Evolutionary conservation across 176 grass and related monocot genomes (phyloP), one percentile per base, ranked within the genome.

Genomic region (Paspalum vaginatum): DNA sequence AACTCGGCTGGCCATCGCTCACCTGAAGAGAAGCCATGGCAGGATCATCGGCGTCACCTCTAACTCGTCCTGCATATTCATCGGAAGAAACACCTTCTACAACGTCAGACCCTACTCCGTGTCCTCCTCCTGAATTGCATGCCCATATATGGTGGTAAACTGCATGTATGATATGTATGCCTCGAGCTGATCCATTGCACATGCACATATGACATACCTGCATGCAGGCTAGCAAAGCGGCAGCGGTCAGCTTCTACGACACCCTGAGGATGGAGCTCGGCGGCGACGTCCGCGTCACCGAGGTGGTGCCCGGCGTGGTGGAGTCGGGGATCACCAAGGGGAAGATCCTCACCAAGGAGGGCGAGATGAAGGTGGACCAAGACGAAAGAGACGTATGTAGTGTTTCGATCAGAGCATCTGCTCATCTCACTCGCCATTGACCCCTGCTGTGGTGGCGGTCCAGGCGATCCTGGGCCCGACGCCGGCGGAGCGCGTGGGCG

Each of bases 291-390:
- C 69, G 8, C 72, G 69, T 93, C 18, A 93, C 84, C 4, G 84
- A 87, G 68, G 52, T 93, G 4, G 65, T 87, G 37, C 87, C 87
- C 0, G 87, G 91, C 41, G 43, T 85, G 66, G 83, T 93, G 2
- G 84, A 93, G 85, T 93, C 87, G 2, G 88, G 91, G 81, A 85
- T 88, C 75, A 88, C 81, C 26, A 93, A 93, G 67, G 91, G 88
- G 21, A 93, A 90, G 76, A 73, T 84, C 20, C 78, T 90, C 65
- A 54, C 76, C 42, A 89, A 87, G 75, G 91, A 90, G 21, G 87
- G 87, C 2, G 76, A 48, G 70, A 87, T 85, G 70, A 73, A 64
- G 84, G 87, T 93, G 7, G 87, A 93, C 72, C 84, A 90, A 45
- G 71, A 82, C 41, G 79, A 78, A 42, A 82, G 84, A 90, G 87